Base-by-base conservation (phyloP, 257 asterid genomes). In the Orobanche coerulescens region DNA sequence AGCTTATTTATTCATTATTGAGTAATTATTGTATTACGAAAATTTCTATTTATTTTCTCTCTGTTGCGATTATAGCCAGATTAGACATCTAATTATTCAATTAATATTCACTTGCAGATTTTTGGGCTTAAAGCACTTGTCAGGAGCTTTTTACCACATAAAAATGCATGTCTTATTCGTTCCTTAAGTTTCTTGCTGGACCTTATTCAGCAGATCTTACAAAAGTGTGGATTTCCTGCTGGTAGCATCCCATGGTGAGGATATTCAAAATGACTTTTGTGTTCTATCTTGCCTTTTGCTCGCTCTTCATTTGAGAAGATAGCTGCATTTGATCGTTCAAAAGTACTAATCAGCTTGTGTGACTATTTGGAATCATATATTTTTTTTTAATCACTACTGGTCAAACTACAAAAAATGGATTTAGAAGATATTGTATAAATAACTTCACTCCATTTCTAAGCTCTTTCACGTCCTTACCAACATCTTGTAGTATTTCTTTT, bases 121-220 rank as follows among this genome's bases (percentile, higher is more conserved):
- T 90, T 72, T 87, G 95, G 87, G 75, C 90, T 90, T 61, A 87
- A 90, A 82, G 64, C 88, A 61, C 81, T 87, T 60, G 95, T 82
- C 53, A 68, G 82, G 82, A 81, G 94, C 74, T 83, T 84, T 71
- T 72, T 87, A 76, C 95, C 95, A 49, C 83, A 78, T 65, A 69
- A 75, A 56, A 71, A 70, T 58, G 63, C 73, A 23, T 43, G 20
- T 69, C 68, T 62, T 58, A 69, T 48, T 70, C 83, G 87, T 58
- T 78, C 84, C 34, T 75, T 87, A 36, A 65, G 75, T 65, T 61
- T 69, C 74, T 77, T 90, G 75, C 75, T 82, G 73, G 85, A 77
- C 63, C 67, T 84, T 74, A 70, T 90, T 71, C 70, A 54, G 65
- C 73, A 78, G 71, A 73, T 87, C 85, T 87, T 87, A 74, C 93